Evolutionary conservation across 2,329 filamentous ascomycete genomes (phyloP).

Genomic region (Hymenoscyphus repandus): DNA sequence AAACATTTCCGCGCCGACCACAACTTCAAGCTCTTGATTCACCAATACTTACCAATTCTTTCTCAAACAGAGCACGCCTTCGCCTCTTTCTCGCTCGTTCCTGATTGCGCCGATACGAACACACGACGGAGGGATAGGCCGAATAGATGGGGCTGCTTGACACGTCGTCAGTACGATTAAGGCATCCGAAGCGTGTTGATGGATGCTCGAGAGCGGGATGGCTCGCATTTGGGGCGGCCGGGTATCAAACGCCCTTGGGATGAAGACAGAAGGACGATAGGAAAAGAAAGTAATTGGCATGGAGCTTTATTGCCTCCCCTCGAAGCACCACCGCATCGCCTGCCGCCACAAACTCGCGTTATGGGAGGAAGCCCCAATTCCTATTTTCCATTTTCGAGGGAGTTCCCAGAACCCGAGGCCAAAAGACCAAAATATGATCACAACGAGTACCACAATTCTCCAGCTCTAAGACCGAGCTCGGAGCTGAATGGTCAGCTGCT

Average conservation of each 20-base stretch:
- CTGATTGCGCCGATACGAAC: neutral
- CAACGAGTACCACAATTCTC: constrained; percentile 17
- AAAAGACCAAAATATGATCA: constrained; percentile 23
- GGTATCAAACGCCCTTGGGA: constrained; percentile 29
- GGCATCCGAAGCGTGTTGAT: constrained; percentile 26
- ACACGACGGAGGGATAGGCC: constrained; percentile 30
- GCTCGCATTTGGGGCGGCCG: constrained; percentile 23
- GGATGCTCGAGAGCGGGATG: constrained; percentile 27
- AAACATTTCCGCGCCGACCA: too few species aligned
- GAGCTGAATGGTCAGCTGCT: constrained; percentile 14
- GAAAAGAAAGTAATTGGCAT: constrained; percentile 16
- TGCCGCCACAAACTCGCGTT: constrained; percentile 8
- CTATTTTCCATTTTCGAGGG: constrained; percentile 13
- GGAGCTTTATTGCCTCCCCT: constrained; percentile 24
- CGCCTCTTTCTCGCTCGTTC: constrained; percentile 4
- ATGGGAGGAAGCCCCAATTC: constrained; percentile 9
- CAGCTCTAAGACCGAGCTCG: constrained; percentile 9
- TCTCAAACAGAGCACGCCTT: constrained; percentile 3
- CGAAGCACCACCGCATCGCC: constrained; percentile 16
- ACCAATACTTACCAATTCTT: constrained; percentile 11
- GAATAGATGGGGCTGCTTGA: constrained; percentile 23
- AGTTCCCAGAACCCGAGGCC: constrained; percentile 13
- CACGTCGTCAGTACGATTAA: constrained; percentile 20
- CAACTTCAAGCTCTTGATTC: neutral
- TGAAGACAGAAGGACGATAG: constrained; percentile 12